Evolutionary conservation across 2,329 filamentous ascomycete genomes (phyloP).

Genomic region (Cladosporium sp.): DNA sequence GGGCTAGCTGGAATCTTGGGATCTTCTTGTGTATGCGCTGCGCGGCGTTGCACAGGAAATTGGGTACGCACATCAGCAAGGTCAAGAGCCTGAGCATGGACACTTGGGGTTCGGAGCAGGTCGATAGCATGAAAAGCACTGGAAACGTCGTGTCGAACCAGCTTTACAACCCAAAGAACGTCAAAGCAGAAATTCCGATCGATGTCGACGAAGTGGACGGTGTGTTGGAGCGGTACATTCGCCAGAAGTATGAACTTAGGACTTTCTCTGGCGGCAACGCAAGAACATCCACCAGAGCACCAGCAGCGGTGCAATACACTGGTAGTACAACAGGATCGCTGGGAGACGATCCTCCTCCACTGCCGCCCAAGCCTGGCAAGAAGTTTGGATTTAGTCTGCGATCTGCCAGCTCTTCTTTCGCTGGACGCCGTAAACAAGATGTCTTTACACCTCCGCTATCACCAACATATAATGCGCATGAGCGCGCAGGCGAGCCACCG

Average conservation of each 20-base stretch:
- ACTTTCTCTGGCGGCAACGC: conserved; percentile 42
- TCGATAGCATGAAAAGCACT: conserved; percentile 95
- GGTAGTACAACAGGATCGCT: conserved; percentile 47
- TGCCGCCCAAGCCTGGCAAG: conserved; percentile 58
- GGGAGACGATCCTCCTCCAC: conserved; percentile 54
- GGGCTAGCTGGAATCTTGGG: conserved; percentile 98
- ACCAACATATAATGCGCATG: conserved; percentile 28
- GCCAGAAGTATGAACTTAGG: conserved; percentile 82
- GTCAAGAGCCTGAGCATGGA: conserved; percentile 99
- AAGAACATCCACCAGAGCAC: conserved; percentile 20
- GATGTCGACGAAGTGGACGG: conserved; percentile 90
- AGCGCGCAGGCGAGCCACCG: conserved; percentile 19
- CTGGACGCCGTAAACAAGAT: conserved; percentile 53
- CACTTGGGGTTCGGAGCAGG: conserved; percentile 91
- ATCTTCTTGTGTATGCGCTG: conserved; percentile 98
- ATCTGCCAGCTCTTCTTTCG: conserved; percentile 66
- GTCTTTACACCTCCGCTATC: conserved; percentile 34
- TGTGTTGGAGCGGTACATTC: conserved; percentile 91
- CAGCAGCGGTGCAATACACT: conserved; percentile 48
- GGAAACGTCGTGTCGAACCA: conserved; percentile 85
- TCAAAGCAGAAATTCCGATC: conserved; percentile 77
- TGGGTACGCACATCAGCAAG: conserved; percentile 96
- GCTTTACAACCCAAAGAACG: conserved; percentile 80
- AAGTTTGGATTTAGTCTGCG: conserved; percentile 62
- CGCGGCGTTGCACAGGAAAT: conserved; percentile 88